Evolutionary conservation across 2,329 filamentous ascomycete genomes (phyloP), one percentile per base, ranked within the genome.

Genomic region (Clarireedia homoeocarpa): DNA sequence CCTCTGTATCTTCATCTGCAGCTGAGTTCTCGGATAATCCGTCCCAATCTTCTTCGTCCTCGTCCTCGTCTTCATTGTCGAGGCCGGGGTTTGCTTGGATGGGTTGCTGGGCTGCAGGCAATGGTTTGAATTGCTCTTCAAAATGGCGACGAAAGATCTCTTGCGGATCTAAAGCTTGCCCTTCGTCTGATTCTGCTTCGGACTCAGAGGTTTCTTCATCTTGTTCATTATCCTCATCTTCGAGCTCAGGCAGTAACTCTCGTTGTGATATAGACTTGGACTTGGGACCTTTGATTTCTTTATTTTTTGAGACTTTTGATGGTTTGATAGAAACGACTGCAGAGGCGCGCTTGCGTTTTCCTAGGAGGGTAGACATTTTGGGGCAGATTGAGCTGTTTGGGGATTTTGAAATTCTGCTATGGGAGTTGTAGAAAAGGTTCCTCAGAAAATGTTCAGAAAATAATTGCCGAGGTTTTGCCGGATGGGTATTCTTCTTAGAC

Each of bases 61-160:
- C 20, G 20, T 71, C 66, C 2, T 70, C 67, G 10, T 67, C 66
- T 42, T 71, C 65, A 7, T 68, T 68, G 3, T 69, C 65, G 5
- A 58, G 42, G 38, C 55, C 61, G 38, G 58, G 55, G 14, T 44
- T 12, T 30, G 61, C 64, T 3, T 15, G 14, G 24, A 27, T 26
- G 7, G 52, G 36, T 7, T 47, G 56, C 26, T 52, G 36, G 55
- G 48, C 4, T 61, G 66, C 3, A 71, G 76, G 76, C 40, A 96
- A 71, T 7, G 92, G 90, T 68, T 84, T 82, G 74, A 96, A 97
- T 68, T 88, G 85, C 27, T 89, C 82, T 72, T 96, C 94, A 68
- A 97, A 97, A 69, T 92, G 87, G 63, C 82, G 83, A 57, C 85
- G 84, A 66, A 99, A 89, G 57, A 91, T 80, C 55, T 86, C 89